Percentiles rank a stretch among this genome's conserved stretches.
These are phyloP conservation scores for Vitis hybrid DNA, from an alignment of 177 flowering plant genomes.

Conservation along the genomic window DNA sequence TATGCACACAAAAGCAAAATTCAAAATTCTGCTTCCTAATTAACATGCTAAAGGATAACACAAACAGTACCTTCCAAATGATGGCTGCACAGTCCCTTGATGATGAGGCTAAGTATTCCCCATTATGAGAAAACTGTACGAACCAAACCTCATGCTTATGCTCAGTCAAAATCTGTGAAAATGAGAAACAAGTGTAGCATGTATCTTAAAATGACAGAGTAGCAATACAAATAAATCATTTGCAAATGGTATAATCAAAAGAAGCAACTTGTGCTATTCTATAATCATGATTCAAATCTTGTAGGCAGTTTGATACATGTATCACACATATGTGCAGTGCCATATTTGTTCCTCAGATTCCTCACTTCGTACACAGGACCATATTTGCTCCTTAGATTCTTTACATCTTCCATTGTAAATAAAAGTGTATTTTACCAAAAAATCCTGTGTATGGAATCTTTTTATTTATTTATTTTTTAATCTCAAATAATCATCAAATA, in stretches of 20 bases:
- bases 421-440: too few species aligned
- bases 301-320: too few species aligned
- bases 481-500: too few species aligned
- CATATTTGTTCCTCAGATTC: too few species aligned
- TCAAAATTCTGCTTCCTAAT: neutral
- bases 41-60: neutral
- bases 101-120: conserved; percentile 83
- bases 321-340: too few species aligned
- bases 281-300: neutral
- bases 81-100: conserved; percentile 89
- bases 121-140: conserved; percentile 87
- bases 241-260: neutral
- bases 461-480: too few species aligned
- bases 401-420: too few species aligned
- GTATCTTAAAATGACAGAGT: neutral
- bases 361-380: too few species aligned
- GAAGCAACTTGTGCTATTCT: neutral
- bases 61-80: conserved; percentile 75
- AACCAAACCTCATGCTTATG: conserved; percentile 95
- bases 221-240: neutral
- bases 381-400: too few species aligned
- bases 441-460: too few species aligned
- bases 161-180: conserved; percentile 64
- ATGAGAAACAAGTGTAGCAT: conserved; percentile 6
- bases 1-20: conserved; percentile 4